Evolutionary conservation across 768 basidiomycete genomes (phyloP), one percentile per base, ranked within the genome.

Genomic region (Leccinum variicolor): DNA sequence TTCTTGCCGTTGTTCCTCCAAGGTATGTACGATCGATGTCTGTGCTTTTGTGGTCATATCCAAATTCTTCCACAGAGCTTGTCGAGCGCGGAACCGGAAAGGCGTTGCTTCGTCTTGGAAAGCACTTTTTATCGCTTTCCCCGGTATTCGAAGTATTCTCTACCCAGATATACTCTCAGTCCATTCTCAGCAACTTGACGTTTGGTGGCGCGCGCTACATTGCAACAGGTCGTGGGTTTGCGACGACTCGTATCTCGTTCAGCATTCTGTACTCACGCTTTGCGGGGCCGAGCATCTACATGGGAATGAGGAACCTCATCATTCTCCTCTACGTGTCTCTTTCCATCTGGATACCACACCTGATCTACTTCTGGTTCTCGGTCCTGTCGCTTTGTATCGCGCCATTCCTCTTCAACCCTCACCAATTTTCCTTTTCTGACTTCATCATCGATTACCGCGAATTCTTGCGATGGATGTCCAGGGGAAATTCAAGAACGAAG

Each of bases 371-470:
- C 85, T 98, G 96, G 96, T 83, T 93, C 72, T 96, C 97, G 15
- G 93, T 98, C 56, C 73, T 95, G 58, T 94, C 95, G 10, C 84
- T 99, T 19, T 96, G 93, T 75, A 83, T 98, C 64, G 94, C 97
- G 34, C 97, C 97, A 0, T 99, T 98, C 86, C 62, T 99, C 59
- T 99, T 99, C 85, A 99, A 99, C 76, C 97, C 97, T n/a, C 96
- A 99, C 74, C 97, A 98, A 74, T 99, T 98, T 83, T 92, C 93
- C 10, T 92, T 88, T 72, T 76, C 92, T 66, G 97, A 99, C 76
- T 99, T 96, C 76, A 89, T 98, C 76, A 94, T 98, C 71, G 97
- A 99, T 75, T 98, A 98, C 73, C 88, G 97, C 56, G 97, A 99
- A 71, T 98, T 95, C 80, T 74, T 99, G 50, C 87, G 97, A 50